Evolutionary conservation across 2,329 filamentous ascomycete species (phyloP), one percentile per base, ranked within the genome.

Genomic region (Diaporthe sp.): DNA sequence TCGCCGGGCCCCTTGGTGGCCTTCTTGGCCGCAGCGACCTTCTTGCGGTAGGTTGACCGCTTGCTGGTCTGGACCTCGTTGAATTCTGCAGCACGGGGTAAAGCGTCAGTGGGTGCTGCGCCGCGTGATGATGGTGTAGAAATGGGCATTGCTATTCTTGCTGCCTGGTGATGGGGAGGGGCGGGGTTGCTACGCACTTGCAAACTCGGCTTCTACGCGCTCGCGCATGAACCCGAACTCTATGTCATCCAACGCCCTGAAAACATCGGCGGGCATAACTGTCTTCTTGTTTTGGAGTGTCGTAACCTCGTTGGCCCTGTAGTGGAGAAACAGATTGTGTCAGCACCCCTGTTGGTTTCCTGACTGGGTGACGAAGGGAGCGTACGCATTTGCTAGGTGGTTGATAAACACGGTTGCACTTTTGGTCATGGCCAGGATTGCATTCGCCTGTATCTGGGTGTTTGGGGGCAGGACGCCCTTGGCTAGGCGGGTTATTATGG

Each of bases 321-420:
- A 51, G 53, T 34, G 8, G 25, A 49, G 22, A 44, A 25, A 25
- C 17, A 46, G 67, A 4, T 17, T 22, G 17, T 28, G 70, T 77
- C 31, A 75, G 75, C 59, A 37, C 37, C 9, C 17, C 9, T 12
- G n/a, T 13, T 9, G 25, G 19, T 6, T 17, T 28, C 42, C 19
- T 42, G 39, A 19, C 19, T 37, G 71, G 58, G 28, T 44, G 61
- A 19, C 37, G 39, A 61, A 9, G 31, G 39, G 39, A n/a, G 88
- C 93, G 73, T 89, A 96, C 94, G 92, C 90, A 77, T 91, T 89
- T 59, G 94, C 92, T 44, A 97, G 87, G 82, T 96, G 94, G 84
- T 91, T 96, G 79, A 97, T 93, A 81, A 97, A 97, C 0, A 97
- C 92, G 1, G 94, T 96, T 10, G 94, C 93, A 83, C 93, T 94